Conservation (phyloP, 2,329 filamentous ascomycete species). For the Huntiella abstrusa region DNA sequence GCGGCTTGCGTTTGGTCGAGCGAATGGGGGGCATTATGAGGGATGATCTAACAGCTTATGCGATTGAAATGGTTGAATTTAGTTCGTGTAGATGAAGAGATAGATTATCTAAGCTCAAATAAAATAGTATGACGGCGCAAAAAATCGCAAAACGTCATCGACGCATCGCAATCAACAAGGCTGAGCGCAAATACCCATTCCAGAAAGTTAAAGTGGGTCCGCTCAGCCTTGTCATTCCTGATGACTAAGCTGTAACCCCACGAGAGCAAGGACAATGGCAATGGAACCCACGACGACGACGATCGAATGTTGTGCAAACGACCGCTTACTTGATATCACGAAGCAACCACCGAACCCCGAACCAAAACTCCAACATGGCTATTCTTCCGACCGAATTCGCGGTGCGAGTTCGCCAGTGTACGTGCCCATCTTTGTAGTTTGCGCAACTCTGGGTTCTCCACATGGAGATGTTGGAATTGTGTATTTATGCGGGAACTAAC, state of each 20-base stretch:
- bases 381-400: constrained; percentile 89
- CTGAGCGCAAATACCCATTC: constrained; percentile 2
- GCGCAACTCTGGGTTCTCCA: neutral
- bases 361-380: constrained; percentile 35
- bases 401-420: constrained; percentile 60
- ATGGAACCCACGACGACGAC: too few species aligned
- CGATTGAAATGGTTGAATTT: too few species aligned
- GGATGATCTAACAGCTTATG: constrained; percentile 3
- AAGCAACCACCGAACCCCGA: too few species aligned
- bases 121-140: neutral
- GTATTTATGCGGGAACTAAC: constrained; percentile 19
- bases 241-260: too few species aligned
- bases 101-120: too few species aligned
- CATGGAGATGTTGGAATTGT: neutral
- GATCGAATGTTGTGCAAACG: neutral
- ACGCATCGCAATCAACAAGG: constrained; percentile 4
- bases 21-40: constrained; percentile 57
- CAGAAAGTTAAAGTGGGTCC: constrained; percentile 5
- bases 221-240: constrained; percentile 1
- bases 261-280: too few species aligned
- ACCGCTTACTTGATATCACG: too few species aligned
- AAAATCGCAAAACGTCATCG: neutral
- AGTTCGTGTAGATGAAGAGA: too few species aligned
- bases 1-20: constrained; percentile 59
- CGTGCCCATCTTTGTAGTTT: constrained; percentile 18